Conservation (phyloP, 73 alveolate species). For the Urostyla sp. region DNA sequence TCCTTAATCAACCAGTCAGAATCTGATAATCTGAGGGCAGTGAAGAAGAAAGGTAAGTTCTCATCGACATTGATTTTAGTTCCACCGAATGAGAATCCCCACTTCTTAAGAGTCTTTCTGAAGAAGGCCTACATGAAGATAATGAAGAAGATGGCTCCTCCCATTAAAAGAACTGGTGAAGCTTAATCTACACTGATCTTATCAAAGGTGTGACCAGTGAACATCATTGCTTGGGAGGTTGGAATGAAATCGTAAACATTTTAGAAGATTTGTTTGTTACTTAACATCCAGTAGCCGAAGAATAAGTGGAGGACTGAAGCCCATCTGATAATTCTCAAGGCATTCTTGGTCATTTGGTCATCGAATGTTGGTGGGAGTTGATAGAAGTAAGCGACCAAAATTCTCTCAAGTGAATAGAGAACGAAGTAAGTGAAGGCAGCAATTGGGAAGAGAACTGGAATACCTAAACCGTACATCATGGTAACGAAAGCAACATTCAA, state of each 20-base stretch:
- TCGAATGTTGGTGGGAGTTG: slow-evolving; percentile 75
- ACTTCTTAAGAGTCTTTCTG: slow-evolving; percentile 8
- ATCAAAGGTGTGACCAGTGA: slow-evolving; percentile 37
- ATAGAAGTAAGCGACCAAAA: slow-evolving; percentile 62
- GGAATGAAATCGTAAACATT: background rate
- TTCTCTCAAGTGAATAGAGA: slow-evolving; percentile 63
- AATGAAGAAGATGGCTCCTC: background rate
- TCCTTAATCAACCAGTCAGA: slow-evolving; percentile 14
- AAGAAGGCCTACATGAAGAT: background rate
- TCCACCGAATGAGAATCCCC: slow-evolving; percentile 42
- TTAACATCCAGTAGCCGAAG: slow-evolving; percentile 69
- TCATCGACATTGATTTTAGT: slow-evolving; percentile 31
- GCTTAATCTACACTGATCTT: slow-evolving; percentile 35
- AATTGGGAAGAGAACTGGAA: slow-evolving; percentile 70
- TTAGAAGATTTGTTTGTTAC: slow-evolving; percentile 54
- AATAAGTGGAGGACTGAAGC: slow-evolving; percentile 31
- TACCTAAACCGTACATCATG: slow-evolving; percentile 70
- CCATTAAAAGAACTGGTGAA: slow-evolving; percentile 27
- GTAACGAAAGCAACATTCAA: slow-evolving; percentile 69
- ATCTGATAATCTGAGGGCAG: slow-evolving; percentile 14
- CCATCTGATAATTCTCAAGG: slow-evolving; percentile 54
- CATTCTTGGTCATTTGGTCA: slow-evolving; percentile 59
- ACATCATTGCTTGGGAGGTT: background rate
- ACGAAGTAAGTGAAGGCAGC: slow-evolving; percentile 52
- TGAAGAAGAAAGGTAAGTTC: slow-evolving; percentile 35